Evolutionary conservation across 768 basidiomycete species (phyloP), one percentile per base, ranked within the genome.

Genomic region (Cubamyces lactineus): DNA sequence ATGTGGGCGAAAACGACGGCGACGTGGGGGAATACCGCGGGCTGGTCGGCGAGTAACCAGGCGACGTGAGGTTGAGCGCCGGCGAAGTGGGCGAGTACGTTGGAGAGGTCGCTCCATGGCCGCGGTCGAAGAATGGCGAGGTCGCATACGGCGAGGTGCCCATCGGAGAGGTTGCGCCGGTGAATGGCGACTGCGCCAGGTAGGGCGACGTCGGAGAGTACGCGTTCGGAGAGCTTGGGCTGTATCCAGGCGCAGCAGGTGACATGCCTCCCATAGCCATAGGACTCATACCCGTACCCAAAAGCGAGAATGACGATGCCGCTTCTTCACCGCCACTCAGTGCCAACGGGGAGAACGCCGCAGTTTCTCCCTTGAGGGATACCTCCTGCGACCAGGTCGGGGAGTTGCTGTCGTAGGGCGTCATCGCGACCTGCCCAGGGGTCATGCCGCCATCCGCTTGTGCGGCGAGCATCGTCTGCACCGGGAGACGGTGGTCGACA

Each of bases 321-420:
- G 63, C 58, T 64, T 94, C 94, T 67, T 97, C 96, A 57, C 90
- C 90, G 43, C 79, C 80, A 64, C 88, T 92, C 63, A 88, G 87
- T 26, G 92, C 92, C 39, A 98, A 84, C 0, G 96, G 96, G n/a
- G 96, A 97, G 82, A 98, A 98, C 0, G 93, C 86, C 5, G 94
- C 91, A 3, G 89, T 83, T 58, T 94, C 92, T 54, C 92, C 93
- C 70, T 88, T 88, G 79, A 91, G 92, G 38, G 81, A 77, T 0
- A 80, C 82, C 57, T 92, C 89, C 55, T 88, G 84, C 45, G 68
- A 70, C 88, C 89, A 92, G 68, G 88, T 84, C 4, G 94, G 94
- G 16, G 92, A 91, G 69, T 93, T 92, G 56, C 86, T 90, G 73
- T 96, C 95, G 73, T 98, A 98, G 4, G 97, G 97, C 1, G 97